Conservation (phyloP, 106 monocot genomes). For the Acanthochlamys bracteata region DNA sequence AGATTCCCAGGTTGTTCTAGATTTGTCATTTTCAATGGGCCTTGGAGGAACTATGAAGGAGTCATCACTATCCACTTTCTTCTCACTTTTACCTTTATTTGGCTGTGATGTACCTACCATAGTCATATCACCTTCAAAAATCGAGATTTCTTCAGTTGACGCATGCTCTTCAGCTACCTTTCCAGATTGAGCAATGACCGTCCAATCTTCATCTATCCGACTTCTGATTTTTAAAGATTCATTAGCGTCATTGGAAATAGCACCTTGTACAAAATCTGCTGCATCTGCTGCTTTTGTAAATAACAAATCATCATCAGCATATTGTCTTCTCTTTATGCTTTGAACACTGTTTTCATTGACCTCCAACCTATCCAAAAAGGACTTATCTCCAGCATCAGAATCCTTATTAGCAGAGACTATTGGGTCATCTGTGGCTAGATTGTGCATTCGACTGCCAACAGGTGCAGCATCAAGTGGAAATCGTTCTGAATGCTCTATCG, state of each 20-base stretch:
- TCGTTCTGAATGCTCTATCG: not conserved
- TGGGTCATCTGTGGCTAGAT: slow-evolving; percentile 6
- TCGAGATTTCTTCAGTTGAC: not conserved
- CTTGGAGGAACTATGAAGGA: slow-evolving; percentile 20
- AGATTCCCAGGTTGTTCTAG: slow-evolving; percentile 5
- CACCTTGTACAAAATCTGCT: not conserved
- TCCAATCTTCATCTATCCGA: slow-evolving; percentile 19
- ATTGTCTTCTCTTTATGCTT: slow-evolving; percentile 2
- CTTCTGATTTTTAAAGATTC: slow-evolving; percentile 1
- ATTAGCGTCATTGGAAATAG: not conserved
- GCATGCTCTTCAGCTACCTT: not conserved
- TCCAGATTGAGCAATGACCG: slow-evolving; percentile 3
- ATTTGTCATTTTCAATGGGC: not conserved
- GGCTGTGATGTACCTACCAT: too few species aligned
- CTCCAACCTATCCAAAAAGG: slow-evolving; percentile 8
- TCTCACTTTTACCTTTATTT: not conserved
- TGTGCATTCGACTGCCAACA: not conserved
- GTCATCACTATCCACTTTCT: slow-evolving; percentile 7
- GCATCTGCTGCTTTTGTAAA: not conserved
- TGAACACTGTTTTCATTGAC: slow-evolving; percentile 1
- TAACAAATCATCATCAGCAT: slow-evolving; percentile 1
- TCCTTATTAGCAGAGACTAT: not conserved
- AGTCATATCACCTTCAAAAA: slow-evolving; percentile 1
- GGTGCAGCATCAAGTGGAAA: slow-evolving; percentile 8
- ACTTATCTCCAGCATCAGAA: not conserved